These are phyloP conservation scores for Schizonepeta tenuifolia DNA, from an alignment of 257 asterid species.

Conservation along the genomic window DNA sequence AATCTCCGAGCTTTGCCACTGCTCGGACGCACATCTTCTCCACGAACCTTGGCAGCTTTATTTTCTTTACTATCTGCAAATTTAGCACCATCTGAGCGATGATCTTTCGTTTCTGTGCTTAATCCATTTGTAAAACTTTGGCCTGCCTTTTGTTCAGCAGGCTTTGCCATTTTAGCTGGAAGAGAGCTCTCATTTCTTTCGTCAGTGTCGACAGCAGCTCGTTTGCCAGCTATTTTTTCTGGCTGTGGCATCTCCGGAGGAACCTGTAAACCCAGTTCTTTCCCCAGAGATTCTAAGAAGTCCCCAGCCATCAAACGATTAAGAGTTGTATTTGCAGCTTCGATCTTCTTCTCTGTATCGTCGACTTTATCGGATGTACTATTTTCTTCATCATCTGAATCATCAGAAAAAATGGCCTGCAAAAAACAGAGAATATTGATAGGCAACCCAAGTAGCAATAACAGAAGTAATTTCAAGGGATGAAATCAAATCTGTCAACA, in stretches of 20 bases:
- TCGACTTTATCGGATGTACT: slow-evolving; percentile 45
- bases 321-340: slow-evolving; percentile 75
- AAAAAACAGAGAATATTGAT: slow-evolving; percentile 20
- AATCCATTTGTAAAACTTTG: slow-evolving; percentile 35
- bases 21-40: slow-evolving; percentile 35
- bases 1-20: slow-evolving; percentile 31
- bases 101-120: slow-evolving; percentile 14
- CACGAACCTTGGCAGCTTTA: slow-evolving; percentile 23
- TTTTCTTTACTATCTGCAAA: slow-evolving; percentile 28
- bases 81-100: slow-evolving; percentile 26
- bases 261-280: slow-evolving; percentile 81
- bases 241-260: slow-evolving; percentile 69
- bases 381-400: slow-evolving; percentile 73
- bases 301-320: slow-evolving; percentile 95
- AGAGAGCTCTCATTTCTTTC: slow-evolving; percentile 36
- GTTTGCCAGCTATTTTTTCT: slow-evolving; percentile 43
- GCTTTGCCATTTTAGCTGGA: slow-evolving; percentile 28
- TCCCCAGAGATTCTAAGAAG: slow-evolving; percentile 92
- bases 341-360: slow-evolving; percentile 65
- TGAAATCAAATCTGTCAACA: not conserved
- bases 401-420: slow-evolving; percentile 95
- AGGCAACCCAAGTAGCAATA: not conserved
- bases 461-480: not conserved
- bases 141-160: slow-evolving; percentile 26
- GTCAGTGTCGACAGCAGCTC: slow-evolving; percentile 20